Percentiles rank a stretch among this genome's conserved stretches.
Conservation (phyloP, 2,329 filamentous ascomycete genomes). For the Clathrospora elynae region DNA sequence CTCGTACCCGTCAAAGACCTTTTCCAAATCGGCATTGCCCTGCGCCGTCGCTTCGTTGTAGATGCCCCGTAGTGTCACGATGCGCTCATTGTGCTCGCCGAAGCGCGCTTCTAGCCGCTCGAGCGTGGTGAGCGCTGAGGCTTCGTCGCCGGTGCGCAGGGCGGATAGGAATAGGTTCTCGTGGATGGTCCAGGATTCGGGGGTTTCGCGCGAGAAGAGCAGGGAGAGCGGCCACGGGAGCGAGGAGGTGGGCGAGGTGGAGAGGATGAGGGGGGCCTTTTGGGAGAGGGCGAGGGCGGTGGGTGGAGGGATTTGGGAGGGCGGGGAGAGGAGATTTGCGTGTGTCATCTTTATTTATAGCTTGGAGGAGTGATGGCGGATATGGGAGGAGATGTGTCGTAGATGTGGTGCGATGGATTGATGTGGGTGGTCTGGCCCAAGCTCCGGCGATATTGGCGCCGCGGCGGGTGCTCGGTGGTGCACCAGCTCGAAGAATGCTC, state of each 20-base stretch:
- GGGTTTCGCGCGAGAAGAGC: slow-evolving; percentile 64
- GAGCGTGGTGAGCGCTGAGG: slow-evolving; percentile 75
- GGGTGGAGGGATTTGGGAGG: slow-evolving; percentile 46
- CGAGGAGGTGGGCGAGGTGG: slow-evolving; percentile 47
- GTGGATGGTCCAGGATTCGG: slow-evolving; percentile 82
- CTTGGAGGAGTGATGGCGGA: not conserved
- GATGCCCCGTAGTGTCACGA: slow-evolving; percentile 81
- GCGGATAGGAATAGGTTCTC: slow-evolving; percentile 87
- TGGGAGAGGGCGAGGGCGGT: slow-evolving; percentile 55
- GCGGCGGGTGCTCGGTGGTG: slow-evolving; percentile 1
- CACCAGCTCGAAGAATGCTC: too few relatives aligned
- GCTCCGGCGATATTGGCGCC: slow-evolving; percentile 11
- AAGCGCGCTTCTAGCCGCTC: slow-evolving; percentile 79
- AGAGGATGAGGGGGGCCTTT: slow-evolving; percentile 51
- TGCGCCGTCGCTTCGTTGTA: slow-evolving; percentile 81
- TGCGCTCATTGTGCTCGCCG: slow-evolving; percentile 79
- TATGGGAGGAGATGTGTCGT: slow-evolving; percentile 5
- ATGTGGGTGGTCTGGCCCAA: slow-evolving; percentile 17
- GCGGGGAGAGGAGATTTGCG: slow-evolving; percentile 49
- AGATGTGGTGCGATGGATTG: slow-evolving; percentile 8
- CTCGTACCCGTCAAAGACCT: slow-evolving; percentile 78
- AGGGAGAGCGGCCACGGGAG: slow-evolving; percentile 59
- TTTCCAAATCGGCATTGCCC: slow-evolving; percentile 67
- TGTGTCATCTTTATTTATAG: slow-evolving; percentile 31
- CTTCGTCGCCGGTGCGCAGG: slow-evolving; percentile 81